phyloP scores from a whole-genome alignment of 225 moss, liverwort and hornwort genomes.

The Bryoerythrophyllum caledonicum region DNA sequence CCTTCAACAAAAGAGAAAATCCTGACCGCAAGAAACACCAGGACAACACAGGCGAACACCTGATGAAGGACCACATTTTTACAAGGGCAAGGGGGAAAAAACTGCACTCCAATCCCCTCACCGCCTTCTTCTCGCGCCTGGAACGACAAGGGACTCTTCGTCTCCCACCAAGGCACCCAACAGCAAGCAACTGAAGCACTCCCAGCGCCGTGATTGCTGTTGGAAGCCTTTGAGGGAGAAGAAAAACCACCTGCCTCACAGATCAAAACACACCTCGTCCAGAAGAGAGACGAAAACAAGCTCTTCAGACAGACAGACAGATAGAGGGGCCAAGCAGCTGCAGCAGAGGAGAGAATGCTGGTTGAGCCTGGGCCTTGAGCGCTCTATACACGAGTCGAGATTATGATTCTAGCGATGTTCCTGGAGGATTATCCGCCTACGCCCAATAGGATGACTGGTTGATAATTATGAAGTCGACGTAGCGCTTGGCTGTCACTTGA shows the following conservation, averaged over 20 bases:
- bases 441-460: background rate
- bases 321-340: too few relatives aligned
- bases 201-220: background rate
- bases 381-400: background rate
- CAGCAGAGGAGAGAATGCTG: too few relatives aligned
- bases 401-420: background rate
- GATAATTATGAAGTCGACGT: background rate
- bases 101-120: too few relatives aligned
- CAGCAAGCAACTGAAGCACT: conserved; percentile 3
- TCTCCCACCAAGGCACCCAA: conserved; percentile 52
- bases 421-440: background rate
- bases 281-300: background rate
- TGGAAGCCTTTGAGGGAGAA: conserved; percentile 44
- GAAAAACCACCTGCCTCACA: conserved; percentile 18
- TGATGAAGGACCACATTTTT: too few relatives aligned
- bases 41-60: too few relatives aligned
- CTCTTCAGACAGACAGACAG: background rate
- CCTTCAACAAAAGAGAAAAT: too few relatives aligned
- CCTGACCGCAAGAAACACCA: too few relatives aligned
- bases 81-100: too few relatives aligned
- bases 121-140: too few relatives aligned
- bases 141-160: conserved; percentile 22
- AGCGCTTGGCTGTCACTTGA: background rate
- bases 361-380: too few relatives aligned
- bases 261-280: background rate